Evolutionary conservation across 148 eudicot species (phyloP).

Genomic region (Nyssa sinensis): DNA sequence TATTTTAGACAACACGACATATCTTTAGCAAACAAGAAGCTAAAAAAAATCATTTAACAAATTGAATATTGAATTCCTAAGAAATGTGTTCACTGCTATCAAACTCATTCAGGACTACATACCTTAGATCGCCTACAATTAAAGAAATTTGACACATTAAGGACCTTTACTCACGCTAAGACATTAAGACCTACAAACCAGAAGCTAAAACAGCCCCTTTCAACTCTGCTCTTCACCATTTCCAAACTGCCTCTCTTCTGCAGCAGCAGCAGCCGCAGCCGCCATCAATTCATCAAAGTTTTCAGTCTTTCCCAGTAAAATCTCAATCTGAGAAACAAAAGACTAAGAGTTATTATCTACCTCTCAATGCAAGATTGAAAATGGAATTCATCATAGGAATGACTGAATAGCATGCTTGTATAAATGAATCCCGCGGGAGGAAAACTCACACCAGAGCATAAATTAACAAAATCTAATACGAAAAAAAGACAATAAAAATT

Average conservation of each 20-base stretch:
- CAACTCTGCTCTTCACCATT: conserved; percentile 29
- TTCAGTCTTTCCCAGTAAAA: conserved; percentile 55
- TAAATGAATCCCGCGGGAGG: no score
- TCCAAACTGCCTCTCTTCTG: conserved; percentile 27
- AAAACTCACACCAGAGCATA: no score
- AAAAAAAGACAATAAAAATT: no score
- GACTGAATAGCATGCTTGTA: no score
- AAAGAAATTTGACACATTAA: not conserved
- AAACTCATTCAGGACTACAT: not conserved
- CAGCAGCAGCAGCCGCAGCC: no score
- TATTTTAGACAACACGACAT: not conserved
- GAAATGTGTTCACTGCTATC: not conserved
- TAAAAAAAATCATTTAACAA: not conserved
- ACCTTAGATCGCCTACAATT: not conserved
- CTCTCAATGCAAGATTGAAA: not conserved
- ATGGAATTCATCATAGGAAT: not conserved
- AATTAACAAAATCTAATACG: no score
- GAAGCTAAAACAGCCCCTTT: not conserved
- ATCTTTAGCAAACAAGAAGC: no score
- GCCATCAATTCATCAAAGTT: conserved; percentile 61
- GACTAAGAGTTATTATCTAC: not conserved
- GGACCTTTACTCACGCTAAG: not conserved
- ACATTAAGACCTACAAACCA: not conserved
- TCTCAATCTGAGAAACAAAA: conserved; percentile 51
- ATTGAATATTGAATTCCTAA: not conserved